Evolutionary conservation across 495 filamentous ascomycete genomes (phyloP).

Genomic region (Aspergillus conjunctus): DNA sequence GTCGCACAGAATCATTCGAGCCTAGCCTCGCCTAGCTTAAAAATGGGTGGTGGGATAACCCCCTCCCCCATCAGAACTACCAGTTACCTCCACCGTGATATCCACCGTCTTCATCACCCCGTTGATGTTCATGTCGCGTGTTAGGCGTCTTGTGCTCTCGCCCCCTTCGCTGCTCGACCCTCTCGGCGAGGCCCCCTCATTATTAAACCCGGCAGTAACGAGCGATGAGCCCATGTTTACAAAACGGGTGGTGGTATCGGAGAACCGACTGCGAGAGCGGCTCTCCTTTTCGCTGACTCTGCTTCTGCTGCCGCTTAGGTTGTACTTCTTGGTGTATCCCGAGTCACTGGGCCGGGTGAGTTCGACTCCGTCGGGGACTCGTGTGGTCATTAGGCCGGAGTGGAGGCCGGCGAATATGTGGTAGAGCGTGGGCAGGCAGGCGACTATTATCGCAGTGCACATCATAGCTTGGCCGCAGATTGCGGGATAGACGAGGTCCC

Average conservation of each 20-base stretch:
- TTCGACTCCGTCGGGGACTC: conserved; percentile 28
- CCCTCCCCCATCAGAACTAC: neutral
- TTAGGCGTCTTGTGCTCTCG: conserved; percentile 25
- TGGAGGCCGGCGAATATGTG: conserved; percentile 40
- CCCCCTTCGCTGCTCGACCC: conserved; percentile 20
- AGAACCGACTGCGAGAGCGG: neutral
- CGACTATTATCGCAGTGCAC: conserved; percentile 31
- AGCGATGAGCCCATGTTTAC: conserved; percentile 3
- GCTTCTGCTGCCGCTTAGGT: conserved; percentile 6
- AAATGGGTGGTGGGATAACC: neutral
- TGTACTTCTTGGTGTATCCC: conserved; percentile 22
- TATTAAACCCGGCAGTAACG: conserved; percentile 17
- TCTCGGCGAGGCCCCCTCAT: neutral
- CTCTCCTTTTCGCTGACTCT: conserved; percentile 5
- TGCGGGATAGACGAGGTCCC: conserved; percentile 22
- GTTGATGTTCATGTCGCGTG: conserved; percentile 10
- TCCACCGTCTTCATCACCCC: conserved; percentile 29
- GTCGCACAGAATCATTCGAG: neutral
- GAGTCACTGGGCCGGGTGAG: conserved; percentile 21
- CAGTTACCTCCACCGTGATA: conserved; percentile 26
- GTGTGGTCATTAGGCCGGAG: conserved; percentile 37
- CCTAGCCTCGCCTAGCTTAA: neutral
- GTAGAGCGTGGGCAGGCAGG: conserved; percentile 41
- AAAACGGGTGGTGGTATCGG: neutral
- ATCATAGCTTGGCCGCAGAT: conserved; percentile 32